phyloP scores from a whole-genome alignment of 2,329 filamentous ascomycete genomes.

The Aspergillus jensenii region DNA sequence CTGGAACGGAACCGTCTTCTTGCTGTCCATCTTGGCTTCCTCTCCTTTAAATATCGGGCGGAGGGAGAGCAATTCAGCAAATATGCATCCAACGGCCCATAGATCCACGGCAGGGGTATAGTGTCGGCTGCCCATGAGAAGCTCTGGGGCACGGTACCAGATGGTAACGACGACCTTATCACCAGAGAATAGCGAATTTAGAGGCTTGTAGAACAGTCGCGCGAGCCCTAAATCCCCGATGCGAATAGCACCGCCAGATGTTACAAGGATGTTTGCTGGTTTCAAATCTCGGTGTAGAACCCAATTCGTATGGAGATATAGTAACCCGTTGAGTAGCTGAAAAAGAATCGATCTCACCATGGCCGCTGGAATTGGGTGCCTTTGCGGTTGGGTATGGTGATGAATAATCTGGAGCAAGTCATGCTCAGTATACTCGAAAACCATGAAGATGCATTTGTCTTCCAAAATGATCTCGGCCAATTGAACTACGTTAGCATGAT shows the following conservation, averaged over 20 bases:
- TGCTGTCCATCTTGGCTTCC: constrained; percentile 97
- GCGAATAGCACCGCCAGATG: constrained; percentile 82
- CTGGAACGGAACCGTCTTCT: constrained; percentile 96
- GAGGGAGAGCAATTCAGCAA: constrained; percentile 86
- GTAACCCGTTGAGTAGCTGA: constrained; percentile 89
- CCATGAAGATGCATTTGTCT: constrained; percentile 99
- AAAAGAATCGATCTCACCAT: constrained; percentile 91
- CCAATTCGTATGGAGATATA: constrained; percentile 96
- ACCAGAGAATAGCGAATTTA: constrained; percentile 86
- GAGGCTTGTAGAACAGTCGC: constrained; percentile 87
- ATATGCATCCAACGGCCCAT: constrained; percentile 98
- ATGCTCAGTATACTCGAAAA: constrained; percentile 98
- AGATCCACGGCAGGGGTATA: constrained; percentile 97
- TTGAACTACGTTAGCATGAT: constrained; percentile 83
- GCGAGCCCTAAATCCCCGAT: constrained; percentile 94
- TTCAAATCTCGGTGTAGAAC: constrained; percentile 96
- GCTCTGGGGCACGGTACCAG: constrained; percentile 95
- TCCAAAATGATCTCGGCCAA: constrained; percentile 95
- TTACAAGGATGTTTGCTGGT: constrained; percentile 98
- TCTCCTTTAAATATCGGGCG: constrained; percentile 98
- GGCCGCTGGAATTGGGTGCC: constrained; percentile 81
- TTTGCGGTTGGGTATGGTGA: constrained; percentile 86
- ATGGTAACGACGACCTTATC: constrained; percentile 99
- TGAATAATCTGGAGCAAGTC: constrained; percentile 97
- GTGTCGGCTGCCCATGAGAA: constrained; percentile 88